Base-by-base conservation (phyloP, 1,284 basidiomycete genomes). In the Volvariella surrecta region DNA sequence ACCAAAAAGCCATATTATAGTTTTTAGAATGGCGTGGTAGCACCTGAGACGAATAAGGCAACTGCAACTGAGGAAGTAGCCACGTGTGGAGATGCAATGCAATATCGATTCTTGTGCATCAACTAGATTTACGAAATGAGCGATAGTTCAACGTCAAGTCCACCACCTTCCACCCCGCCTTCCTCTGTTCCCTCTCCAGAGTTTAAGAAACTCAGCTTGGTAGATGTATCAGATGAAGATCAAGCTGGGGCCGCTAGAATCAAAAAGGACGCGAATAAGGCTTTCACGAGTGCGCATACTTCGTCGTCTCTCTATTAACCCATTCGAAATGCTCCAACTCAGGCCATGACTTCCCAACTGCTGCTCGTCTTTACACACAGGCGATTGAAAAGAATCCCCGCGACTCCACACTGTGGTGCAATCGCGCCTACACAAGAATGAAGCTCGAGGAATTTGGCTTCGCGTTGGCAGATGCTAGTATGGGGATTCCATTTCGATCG, bases 251-350 rank as follows among this genome's bases (percentile, higher is more conserved):
- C 90, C 3, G 62, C 73, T 6, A 71, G 71, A 53, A 59, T 94
- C 46, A 97, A 96, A 63, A 74, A 70, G 6, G 72, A 85, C 51
- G 93, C 92, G 9, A 96, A 96, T 67, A 82, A 83, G 55, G 86
- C 89, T 3, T 97, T 95, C 58, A 66, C 68, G 22, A 67, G 89
- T 89, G 62, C 58, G 74, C 50, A 47, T 43, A 22, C 44, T 51
- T 48, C 18, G 34, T 22, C 39, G 39, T 31, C 35, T 1, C 6
- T 21, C 38, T 39, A n/a, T n/a, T n/a, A n/a, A n/a, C 20, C 45
- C 42, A 49, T 40, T 47, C 49, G 38, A 47, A 42, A 15, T 39
- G n/a, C n/a, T n/a, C n/a, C 37, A 39, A 3, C 40, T 34, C 38
- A 70, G 66, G 54, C 45, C 63, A 68, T 51, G 58, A 67, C 44